Percentiles rank a stretch among this genome's conserved stretches.
Evolutionary conservation across 805 yeast species (phyloP).

Genomic region (Candida quercuum): DNA sequence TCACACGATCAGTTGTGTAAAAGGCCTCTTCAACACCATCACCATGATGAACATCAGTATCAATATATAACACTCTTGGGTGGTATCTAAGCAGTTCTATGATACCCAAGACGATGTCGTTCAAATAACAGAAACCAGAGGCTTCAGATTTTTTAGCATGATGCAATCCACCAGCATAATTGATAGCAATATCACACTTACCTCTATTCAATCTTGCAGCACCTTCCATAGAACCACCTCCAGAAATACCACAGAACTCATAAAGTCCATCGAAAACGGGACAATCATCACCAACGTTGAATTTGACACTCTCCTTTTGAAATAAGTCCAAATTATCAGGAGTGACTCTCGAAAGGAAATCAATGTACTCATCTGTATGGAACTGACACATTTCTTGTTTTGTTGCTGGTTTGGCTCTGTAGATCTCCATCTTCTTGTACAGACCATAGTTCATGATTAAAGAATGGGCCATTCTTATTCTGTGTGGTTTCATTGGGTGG

Average conservation of each 20-base stretch:
- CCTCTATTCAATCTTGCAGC: constrained; percentile 77
- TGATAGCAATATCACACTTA: constrained; percentile 86
- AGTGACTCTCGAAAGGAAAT: constrained; percentile 82
- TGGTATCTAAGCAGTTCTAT: constrained; percentile 73
- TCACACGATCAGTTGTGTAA: constrained; percentile 85
- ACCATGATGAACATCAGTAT: constrained; percentile 90
- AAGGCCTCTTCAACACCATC: constrained; percentile 96
- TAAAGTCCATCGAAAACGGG: constrained; percentile 78
- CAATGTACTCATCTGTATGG: constrained; percentile 96
- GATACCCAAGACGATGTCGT: constrained; percentile 84
- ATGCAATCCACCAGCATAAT: constrained; percentile 91
- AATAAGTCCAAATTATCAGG: constrained; percentile 89
- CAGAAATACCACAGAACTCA: constrained; percentile 72
- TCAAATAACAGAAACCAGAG: constrained; percentile 85
- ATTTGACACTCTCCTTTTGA: constrained; percentile 81
- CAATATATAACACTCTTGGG: constrained; percentile 83
- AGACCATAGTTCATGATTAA: constrained; percentile 95
- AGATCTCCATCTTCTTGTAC: constrained; percentile 92
- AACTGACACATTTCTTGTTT: constrained; percentile 97
- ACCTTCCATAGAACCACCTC: constrained; percentile 90
- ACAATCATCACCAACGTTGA: constrained; percentile 95
- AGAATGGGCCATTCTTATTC: constrained; percentile 98
- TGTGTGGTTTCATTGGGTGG: constrained; percentile 98
- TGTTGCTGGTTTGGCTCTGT: constrained; percentile 94
- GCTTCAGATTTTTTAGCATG: constrained; percentile 91